These are phyloP conservation scores for Coccinonectria pachysandricola DNA, from an alignment of 2,329 filamentous ascomycete genomes.

Conservation along the genomic window DNA sequence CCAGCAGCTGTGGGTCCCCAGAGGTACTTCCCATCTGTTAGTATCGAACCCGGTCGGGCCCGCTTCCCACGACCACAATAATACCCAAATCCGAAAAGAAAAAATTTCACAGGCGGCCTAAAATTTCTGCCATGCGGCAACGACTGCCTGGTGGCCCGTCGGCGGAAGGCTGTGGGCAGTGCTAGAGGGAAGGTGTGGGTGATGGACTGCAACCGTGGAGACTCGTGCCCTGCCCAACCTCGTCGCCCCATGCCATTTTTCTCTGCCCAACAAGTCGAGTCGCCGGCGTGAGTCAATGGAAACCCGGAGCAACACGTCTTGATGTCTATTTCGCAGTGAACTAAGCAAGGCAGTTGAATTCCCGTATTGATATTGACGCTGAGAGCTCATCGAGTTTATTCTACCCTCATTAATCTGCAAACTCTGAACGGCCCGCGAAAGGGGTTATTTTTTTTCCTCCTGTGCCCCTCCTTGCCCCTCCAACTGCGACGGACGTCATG, in stretches of 20 bases:
- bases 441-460: slow-evolving; percentile 14
- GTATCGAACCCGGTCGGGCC: no score
- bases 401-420: no score
- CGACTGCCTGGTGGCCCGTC: slow-evolving; percentile 10
- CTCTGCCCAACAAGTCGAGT: slow-evolving; percentile 18
- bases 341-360: no score
- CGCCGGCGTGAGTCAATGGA: slow-evolving; percentile 18
- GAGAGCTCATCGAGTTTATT: no score
- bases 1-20: no score
- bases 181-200: slow-evolving; percentile 8
- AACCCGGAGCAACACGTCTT: slow-evolving; percentile 1
- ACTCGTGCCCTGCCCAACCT: slow-evolving; percentile 19
- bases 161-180: slow-evolving; percentile 13
- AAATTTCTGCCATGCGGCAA: slow-evolving; percentile 2
- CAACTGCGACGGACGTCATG: slow-evolving; percentile 22
- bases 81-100: slow-evolving; percentile 10
- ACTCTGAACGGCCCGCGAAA: no score
- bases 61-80: slow-evolving; percentile 6
- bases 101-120: slow-evolving; percentile 10
- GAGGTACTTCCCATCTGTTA: slow-evolving; percentile 22
- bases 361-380: no score
- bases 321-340: slow-evolving; percentile 1
- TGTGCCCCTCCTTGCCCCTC: slow-evolving; percentile 12
- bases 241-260: slow-evolving; percentile 15
- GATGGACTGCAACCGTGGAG: slow-evolving; percentile 7